Evolutionary conservation across 306 rosid genomes (phyloP), one percentile per base, ranked within the genome.

Genomic region (Fragaria vesca): DNA sequence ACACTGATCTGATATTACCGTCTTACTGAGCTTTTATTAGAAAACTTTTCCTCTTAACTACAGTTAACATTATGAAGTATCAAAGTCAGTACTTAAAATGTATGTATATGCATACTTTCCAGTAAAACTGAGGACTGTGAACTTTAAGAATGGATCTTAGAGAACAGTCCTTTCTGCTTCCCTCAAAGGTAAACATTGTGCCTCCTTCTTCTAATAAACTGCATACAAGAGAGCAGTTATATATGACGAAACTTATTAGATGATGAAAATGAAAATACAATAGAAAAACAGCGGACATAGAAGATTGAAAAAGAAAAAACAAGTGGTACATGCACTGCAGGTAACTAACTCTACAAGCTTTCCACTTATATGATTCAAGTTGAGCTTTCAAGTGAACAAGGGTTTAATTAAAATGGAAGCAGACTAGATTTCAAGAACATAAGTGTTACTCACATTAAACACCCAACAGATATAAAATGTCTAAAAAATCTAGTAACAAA

Each of bases 141-240:
- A 94, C 77, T 84, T 82, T 86, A 63, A 94, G 54, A 47, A 79
- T 86, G 63, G 87, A 66, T 83, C 84, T 86, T 12, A 81, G 78
- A 63, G 71, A 47, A 50, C 89, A 81, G 48, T 51, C 86, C 76
- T 80, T 79, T 40, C 55, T 83, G 26, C 80, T 83, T 83, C 96
- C 97, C 66, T 90, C 96, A 50, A 94, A 91, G 75, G 85, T 86
- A 76, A 82, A 90, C 79, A 91, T 83, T 17, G 96, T 88, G 43
- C 97, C 98, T 43, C 97, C 98, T 66, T 94, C 98, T 85, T 94
- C 98, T 76, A 94, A 69, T 68, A 94, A 86, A 17, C 98, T 94
- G 54, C 66, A 24, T 58, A 24, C 16, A 43, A 62, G 12, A 73
- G 6, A 55, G 75, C 79, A 87, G 9, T 52, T 52, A 18, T 46